Conservation (phyloP, 78 protist species). For the Dictyostelium capitatum region DNA sequence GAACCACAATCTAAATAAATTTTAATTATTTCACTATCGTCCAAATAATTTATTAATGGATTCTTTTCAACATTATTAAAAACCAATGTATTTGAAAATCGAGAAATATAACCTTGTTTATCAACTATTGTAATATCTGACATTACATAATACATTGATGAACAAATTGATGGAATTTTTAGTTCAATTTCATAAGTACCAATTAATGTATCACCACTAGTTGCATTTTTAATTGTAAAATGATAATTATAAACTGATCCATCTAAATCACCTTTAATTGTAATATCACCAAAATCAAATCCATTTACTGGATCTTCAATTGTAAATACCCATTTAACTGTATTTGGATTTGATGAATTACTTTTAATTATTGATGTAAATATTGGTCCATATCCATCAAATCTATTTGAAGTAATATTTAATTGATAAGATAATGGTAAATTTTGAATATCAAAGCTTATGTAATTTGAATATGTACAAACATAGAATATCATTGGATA, state of each 20-base stretch:
- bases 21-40: neutral
- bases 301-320: constrained; percentile 1
- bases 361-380: neutral
- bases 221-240: neutral
- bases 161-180: neutral
- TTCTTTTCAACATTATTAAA: neutral
- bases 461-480: neutral
- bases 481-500: neutral
- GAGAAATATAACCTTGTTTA: neutral
- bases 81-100: neutral
- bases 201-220: neutral
- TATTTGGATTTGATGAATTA: neutral
- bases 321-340: neutral
- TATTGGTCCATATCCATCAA: constrained; percentile 2
- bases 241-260: neutral
- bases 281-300: neutral
- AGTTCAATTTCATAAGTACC: neutral
- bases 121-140: neutral
- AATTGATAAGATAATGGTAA: neutral
- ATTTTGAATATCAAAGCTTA: neutral
- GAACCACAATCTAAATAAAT: neutral
- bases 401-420: neutral
- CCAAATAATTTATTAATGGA: neutral
- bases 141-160: neutral
- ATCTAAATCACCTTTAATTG: neutral